Evolutionary conservation across 495 filamentous ascomycete genomes (phyloP), one percentile per base, ranked within the genome.

Genomic region (Letharia lupina): DNA sequence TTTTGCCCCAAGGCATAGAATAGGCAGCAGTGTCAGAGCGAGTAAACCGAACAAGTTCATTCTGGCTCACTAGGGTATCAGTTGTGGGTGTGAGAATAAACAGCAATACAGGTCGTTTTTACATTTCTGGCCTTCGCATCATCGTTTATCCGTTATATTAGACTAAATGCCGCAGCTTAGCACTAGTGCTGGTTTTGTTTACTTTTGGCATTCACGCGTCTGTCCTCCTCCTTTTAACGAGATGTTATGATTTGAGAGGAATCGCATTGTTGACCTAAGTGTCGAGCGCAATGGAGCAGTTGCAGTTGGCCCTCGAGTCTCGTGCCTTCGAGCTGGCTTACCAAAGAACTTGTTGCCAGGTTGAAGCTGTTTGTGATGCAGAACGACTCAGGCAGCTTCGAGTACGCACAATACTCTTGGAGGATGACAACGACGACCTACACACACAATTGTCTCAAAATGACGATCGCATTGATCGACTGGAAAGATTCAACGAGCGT

Each of bases 371-470:
- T 52, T 74, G 83, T 61, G 87, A 88, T 73, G 80, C 87, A 47
- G 92, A 96, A 73, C 83, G 82, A 62, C 77, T 80, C 35, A 84
- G 92, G 13, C 77, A 84, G 66, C 70, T 87, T 48, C 82, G 84
- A 60, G 77, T 93, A 67, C 83, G 89, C 57, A 78, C 86, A 59
- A 73, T 91, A 23, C 70, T 93, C 44, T 78, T 89, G 40, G 81
- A 87, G 62, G 85, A 91, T 66, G 89, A 96, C 63, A 87, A 87
- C 67, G 85, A 89, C 60, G 76, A 79, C 20, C 74, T 88, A 54
- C 84, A 86, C 64, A 79, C 81, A 40, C 81, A 86, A 68, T 75
- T 95, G 37, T 74, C 79, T 28, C 77, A 86, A 62, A 77, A 79
- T 60, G 79, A 85, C 61, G 77, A 80, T 62, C 80, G 81, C 48